Evolutionary conservation across 495 filamentous ascomycete genomes (phyloP).

Genomic region (Penicilliopsis zonata): DNA sequence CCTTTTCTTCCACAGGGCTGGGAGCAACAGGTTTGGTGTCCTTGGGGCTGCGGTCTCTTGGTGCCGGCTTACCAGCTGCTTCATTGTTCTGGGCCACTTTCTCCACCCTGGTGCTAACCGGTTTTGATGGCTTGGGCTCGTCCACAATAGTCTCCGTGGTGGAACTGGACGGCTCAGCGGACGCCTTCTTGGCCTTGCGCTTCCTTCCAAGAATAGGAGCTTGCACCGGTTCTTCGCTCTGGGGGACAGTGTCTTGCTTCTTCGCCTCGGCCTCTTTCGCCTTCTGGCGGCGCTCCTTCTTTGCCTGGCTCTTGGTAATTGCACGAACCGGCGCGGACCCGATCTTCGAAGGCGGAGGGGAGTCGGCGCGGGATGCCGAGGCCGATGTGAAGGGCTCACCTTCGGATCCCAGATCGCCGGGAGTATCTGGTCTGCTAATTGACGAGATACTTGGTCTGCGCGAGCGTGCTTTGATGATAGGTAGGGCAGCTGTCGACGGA

Average conservation of each 20-base stretch:
- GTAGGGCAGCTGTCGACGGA: conserved; percentile 27
- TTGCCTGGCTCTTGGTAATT: conserved; percentile 84
- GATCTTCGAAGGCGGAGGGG: conserved; percentile 66
- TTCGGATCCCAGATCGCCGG: conserved; percentile 67
- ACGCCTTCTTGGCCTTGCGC: conserved; percentile 80
- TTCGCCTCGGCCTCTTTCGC: conserved; percentile 53
- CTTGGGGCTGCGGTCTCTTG: conserved; percentile 24
- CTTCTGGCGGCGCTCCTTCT: conserved; percentile 65
- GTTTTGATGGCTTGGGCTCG: conserved; percentile 21
- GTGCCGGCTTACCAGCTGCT: conserved; percentile 20
- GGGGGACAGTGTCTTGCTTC: conserved; percentile 40
- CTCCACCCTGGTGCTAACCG: conserved; percentile 10
- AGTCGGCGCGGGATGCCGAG: conserved; percentile 73
- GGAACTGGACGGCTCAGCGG: conserved; percentile 26
- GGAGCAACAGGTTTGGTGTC: conserved; percentile 18
- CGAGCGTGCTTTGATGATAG: conserved; percentile 31
- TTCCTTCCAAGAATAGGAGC: conserved; percentile 77
- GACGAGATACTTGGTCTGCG: conserved; percentile 49
- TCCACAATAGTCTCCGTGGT: conserved; percentile 19
- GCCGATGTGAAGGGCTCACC: conserved; percentile 64
- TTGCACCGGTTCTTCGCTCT: conserved; percentile 51
- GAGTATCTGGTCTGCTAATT: conserved; percentile 61
- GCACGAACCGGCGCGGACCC: conserved; percentile 64
- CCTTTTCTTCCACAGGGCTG: conserved; percentile 20
- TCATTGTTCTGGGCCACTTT: conserved; percentile 18